These are phyloP conservation scores for Lepiota brunneoincarnata DNA, from an alignment of 768 basidiomycete species.

Conservation along the genomic window DNA sequence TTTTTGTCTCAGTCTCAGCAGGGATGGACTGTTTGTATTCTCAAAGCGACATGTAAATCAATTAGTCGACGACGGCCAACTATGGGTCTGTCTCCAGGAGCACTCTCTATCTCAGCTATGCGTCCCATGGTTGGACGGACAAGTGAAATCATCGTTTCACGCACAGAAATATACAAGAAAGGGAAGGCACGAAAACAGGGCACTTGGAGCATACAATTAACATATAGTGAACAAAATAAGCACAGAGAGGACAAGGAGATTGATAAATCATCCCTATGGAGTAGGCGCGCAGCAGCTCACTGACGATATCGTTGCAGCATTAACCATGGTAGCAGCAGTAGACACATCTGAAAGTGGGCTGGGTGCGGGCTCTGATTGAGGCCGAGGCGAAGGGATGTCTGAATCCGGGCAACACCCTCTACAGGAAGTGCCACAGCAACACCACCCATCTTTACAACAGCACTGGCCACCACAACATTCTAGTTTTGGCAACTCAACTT, in stretches of 20 bases:
- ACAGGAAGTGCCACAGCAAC: conserved; percentile 58
- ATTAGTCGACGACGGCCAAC: no score
- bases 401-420: conserved; percentile 46
- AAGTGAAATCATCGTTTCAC: background rate
- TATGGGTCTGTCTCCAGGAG: no score
- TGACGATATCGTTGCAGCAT: background rate
- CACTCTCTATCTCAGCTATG: background rate
- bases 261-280: background rate
- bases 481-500: conserved; percentile 58
- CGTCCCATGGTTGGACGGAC: background rate
- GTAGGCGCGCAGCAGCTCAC: conserved; percentile 32
- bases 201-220: background rate
- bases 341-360: background rate
- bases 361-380: no score
- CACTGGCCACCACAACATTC: conserved; percentile 66
- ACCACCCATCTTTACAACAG: conserved; percentile 50
- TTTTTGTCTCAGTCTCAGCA: no score
- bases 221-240: conserved; percentile 11
- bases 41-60: no score
- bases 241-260: conserved; percentile 6
- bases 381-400: background rate
- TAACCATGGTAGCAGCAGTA: background rate
- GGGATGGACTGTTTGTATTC: no score
- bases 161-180: background rate
- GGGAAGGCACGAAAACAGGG: background rate